Evolutionary conservation across 176 grass and related monocot genomes (phyloP), one percentile per base, ranked within the genome.

Genomic region (Triticum timopheevii): DNA sequence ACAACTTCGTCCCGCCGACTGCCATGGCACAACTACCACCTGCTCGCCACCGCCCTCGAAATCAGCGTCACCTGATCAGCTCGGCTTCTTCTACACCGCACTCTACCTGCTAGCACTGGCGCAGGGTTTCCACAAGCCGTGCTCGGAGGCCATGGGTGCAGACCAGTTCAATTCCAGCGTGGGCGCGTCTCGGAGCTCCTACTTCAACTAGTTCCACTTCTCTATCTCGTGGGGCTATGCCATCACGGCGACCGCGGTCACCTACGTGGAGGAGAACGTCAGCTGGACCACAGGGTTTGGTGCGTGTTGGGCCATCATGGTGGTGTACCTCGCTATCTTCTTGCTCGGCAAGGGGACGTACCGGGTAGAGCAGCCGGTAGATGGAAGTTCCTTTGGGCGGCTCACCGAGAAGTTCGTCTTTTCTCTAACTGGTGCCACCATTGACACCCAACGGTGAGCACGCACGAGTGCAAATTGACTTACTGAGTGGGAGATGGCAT

Each of bases 121-220:
- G 12, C 90, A 97, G 35, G 88, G 95, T 22, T 87, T 91, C 73
- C 90, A 97, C 83, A 84, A 92, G 73, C 92, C 95, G 16, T 92
- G 88, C 36, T 69, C 20, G 80, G 85, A 38, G 63, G 84, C 95
- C 72, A 42, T 97, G 12, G 95, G 88, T 5, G 95, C 95, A 0
- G 95, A 94, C 78, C 92, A 97, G 66, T 95, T 93, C 85, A 73
- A 86, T 47, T 49, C 86, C 19, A 5, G 59, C 62, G 36, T 80
- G 76, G 33, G 15, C 31, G 47, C 64, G 28, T 83, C 87, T 0
- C 80, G 86, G 83, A 92, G 87, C 78, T 89, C 89, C 27, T 93
- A 82, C 81, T 93, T 96, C 94, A 96, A 92, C 77, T 96, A 91
- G 91, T 90, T 86, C 89, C 92, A 90, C 77, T 96, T 96, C 67